Conservation (phyloP, 108 stramenopile genomes). For the Nitzschia sp. region DNA sequence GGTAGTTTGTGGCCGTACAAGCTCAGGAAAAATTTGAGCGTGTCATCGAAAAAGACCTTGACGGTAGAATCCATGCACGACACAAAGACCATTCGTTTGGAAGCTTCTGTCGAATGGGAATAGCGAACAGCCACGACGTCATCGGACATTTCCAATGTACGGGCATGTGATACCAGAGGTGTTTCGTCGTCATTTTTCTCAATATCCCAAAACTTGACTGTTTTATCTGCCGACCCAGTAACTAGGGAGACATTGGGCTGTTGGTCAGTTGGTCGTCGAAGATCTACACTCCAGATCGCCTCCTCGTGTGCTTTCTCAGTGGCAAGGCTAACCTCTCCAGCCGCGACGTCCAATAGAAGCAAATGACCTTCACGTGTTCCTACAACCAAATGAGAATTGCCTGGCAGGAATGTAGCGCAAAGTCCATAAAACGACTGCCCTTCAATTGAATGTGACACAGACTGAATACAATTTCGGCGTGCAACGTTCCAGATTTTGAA, state of each 20-base stretch:
- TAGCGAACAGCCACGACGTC: conserved; percentile 94
- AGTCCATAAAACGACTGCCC: conserved; percentile 79
- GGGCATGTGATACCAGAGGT: conserved; percentile 86
- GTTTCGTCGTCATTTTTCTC: conserved; percentile 52
- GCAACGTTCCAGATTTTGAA: conserved; percentile 95
- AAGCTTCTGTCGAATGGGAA: conserved; percentile 72
- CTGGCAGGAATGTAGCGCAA: conserved; percentile 91
- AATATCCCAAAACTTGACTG: conserved; percentile 96
- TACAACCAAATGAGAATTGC: conserved; percentile 80
- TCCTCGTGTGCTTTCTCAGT: conserved; percentile 86
- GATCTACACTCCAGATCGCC: conserved; percentile 86
- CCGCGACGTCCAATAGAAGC: conserved; percentile 74
- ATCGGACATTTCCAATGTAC: conserved; percentile 92
- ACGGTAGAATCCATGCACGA: conserved; percentile 94
- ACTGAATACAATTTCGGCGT: conserved; percentile 84
- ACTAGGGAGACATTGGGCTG: conserved; percentile 59
- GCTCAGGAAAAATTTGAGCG: conserved; percentile 96
- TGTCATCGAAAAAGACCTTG: conserved; percentile 98
- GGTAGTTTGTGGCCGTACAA: conserved; percentile 99
- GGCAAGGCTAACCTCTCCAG: conserved; percentile 74
- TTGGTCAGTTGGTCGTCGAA: conserved; percentile 55
- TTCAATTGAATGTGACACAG: conserved; percentile 45
- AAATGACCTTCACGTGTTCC: conserved; percentile 89
- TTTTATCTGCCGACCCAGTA: conserved; percentile 93
- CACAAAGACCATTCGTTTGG: conserved; percentile 77